Base-by-base conservation (phyloP, 768 basidiomycete genomes). In the Cubamyces lactineus region DNA sequence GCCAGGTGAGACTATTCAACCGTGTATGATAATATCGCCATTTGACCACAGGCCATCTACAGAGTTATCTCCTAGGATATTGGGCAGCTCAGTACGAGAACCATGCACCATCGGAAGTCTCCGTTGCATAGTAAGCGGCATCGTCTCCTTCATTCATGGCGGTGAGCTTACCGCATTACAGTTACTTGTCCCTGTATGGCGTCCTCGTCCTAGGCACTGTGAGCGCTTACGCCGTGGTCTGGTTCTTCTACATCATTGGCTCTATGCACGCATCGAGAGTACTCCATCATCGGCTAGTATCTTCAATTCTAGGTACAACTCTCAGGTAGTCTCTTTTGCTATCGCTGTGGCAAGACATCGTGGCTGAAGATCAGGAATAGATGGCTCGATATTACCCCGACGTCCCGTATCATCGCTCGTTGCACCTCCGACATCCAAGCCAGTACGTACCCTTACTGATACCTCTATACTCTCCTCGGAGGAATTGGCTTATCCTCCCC, bases 341-440 rank as follows among this genome's bases (percentile, higher is more conserved):
- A 11, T 34, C 11, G 43, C 46, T 2, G 39, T 16, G 48, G 5
- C 8, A 49, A 2, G 24, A 3, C 5, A 15, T 2, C 24, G 3
- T 49, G 26, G 16, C 42, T 28, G 28, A 28, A 26, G 4, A 1
- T 15, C 15, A 7, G 48, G 48, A 16, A 7, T 24, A 80, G 83
- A 61, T 84, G 80, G 79, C 73, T 84, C 9, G 83, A 84, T 62
- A 77, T 70, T 7, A 81, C 80, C 1, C 82, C 82, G 0, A 77
- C 77, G 0, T 81, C 82, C n/a, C 82, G 88, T 4, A 82, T 91
- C 53, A 83, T 89, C 43, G 76, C 86, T 28, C 80, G 88, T 52
- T 84, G 84, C 70, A 89, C 88, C 1, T 83, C 86, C 56, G 88
- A 90, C 68, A 86, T 89, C 21, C 75, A 74, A 50, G 68, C 74